Evolutionary conservation across 148 eudicot genomes (phyloP).

Genomic region (Linanthus parryae): DNA sequence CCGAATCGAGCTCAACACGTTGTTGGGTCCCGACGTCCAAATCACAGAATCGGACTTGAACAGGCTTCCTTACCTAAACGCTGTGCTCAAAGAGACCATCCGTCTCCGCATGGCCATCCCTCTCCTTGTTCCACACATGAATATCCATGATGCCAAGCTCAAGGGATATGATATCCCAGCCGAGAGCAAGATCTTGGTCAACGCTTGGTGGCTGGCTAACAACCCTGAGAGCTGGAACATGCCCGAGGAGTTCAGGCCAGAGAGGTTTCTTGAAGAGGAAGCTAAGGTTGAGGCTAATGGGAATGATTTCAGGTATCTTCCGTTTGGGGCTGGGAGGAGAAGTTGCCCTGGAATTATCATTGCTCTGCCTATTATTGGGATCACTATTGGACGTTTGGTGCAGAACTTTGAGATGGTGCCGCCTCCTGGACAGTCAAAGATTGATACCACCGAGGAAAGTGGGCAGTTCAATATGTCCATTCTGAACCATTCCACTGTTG

Average conservation of each 20-base stretch:
- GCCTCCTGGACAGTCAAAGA: slow-evolving; percentile 65
- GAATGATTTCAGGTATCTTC: slow-evolving; percentile 70
- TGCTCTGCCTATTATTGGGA: slow-evolving; percentile 75
- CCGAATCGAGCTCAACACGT: slow-evolving; percentile 49
- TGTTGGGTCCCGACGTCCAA: slow-evolving; percentile 52
- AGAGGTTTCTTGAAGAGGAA: slow-evolving; percentile 84
- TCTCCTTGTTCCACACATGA: slow-evolving; percentile 84
- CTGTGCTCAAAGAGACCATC: slow-evolving; percentile 73
- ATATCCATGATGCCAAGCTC: slow-evolving; percentile 68
- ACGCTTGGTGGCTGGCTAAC: slow-evolving; percentile 90
- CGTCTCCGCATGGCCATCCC: slow-evolving; percentile 84
- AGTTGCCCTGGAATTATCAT: slow-evolving; percentile 89
- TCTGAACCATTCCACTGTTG: slow-evolving; percentile 61
- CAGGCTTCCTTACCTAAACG: slow-evolving; percentile 72
- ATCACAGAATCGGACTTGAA: slow-evolving; percentile 63
- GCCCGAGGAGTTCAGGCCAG: slow-evolving; percentile 81
- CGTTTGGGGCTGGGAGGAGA: slow-evolving; percentile 78
- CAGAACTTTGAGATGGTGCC: slow-evolving; percentile 81
- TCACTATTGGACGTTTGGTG: slow-evolving; percentile 69
- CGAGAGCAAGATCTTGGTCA: slow-evolving; percentile 73
- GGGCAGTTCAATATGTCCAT: slow-evolving; percentile 76
- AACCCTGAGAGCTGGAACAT: slow-evolving; percentile 75
- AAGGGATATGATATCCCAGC: slow-evolving; percentile 74
- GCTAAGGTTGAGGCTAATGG: slow-evolving; percentile 77
- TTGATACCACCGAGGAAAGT: slow-evolving; percentile 66